These are phyloP conservation scores for Pyricularia grisea DNA, from an alignment of 2,329 filamentous ascomycete species.

Conservation along the genomic window DNA sequence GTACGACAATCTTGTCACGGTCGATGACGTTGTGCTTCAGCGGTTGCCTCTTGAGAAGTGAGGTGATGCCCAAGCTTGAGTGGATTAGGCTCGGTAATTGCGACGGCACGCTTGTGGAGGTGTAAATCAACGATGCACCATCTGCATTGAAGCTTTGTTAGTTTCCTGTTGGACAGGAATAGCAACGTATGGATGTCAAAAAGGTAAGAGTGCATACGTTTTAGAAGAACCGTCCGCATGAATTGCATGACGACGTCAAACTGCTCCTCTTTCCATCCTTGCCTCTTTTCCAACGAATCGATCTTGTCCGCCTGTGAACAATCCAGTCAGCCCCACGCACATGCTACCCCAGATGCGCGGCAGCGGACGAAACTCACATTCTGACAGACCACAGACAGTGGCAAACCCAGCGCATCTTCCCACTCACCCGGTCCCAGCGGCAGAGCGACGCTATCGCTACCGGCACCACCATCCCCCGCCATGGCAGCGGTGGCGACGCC, in stretches of 20 bases:
- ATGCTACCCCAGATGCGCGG: conserved; percentile 7
- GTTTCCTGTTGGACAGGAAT: neutral
- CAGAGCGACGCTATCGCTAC: conserved; percentile 58
- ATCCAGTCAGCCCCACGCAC: conserved; percentile 12
- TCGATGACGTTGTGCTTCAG: conserved; percentile 89
- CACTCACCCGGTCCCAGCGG: conserved; percentile 84
- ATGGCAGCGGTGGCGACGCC: conserved; percentile 42
- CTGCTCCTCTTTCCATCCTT: conserved; percentile 90
- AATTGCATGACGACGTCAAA: conserved; percentile 96
- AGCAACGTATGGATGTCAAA: neutral
- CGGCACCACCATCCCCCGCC: neutral
- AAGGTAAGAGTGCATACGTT: conserved; percentile 46
- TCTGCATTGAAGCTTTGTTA: conserved; percentile 36
- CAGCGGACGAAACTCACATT: conserved; percentile 48
- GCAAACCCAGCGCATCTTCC: conserved; percentile 81
- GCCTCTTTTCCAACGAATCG: conserved; percentile 78
- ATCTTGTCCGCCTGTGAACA: conserved; percentile 67
- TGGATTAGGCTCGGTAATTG: conserved; percentile 74
- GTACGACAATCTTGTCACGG: conserved; percentile 87
- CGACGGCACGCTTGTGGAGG: conserved; percentile 64
- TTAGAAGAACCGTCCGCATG: conserved; percentile 78
- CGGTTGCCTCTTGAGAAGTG: conserved; percentile 66
- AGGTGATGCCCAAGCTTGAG: conserved; percentile 78
- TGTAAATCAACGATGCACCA: conserved; percentile 78
- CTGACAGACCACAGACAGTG: conserved; percentile 90